Base-by-base conservation (phyloP, 352 stramenopile genomes). In the Paralagenidium karlingii region DNA sequence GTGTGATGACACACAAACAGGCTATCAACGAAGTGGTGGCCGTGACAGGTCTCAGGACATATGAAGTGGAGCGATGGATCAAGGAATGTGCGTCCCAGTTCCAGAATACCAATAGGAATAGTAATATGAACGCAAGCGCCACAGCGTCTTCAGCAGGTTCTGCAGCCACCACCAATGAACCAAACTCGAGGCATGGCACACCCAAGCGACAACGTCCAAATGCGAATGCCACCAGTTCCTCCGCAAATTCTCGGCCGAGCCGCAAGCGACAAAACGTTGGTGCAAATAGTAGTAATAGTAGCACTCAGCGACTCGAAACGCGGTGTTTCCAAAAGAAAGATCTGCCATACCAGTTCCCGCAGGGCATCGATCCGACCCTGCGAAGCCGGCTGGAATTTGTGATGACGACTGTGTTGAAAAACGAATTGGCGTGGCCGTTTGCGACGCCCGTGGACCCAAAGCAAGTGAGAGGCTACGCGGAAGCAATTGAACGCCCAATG, bases 1-100 rank as follows among this genome's bases (percentile, higher is more conserved):
- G n/a, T n/a, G n/a, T n/a, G n/a, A n/a, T n/a, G n/a, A n/a, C n/a
- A n/a, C n/a, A n/a, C n/a, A n/a, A n/a, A n/a, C 38, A 70, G 59
- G 52, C 59, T 10, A 68, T 73, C 20, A 48, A 53, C 4, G 61
- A 85, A 37, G 33, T 85, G 11, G 47, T 56, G 6, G 70, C 64
- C 5, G 60, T 85, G 36, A 77, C 74, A 2, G 78, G 61, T 8
- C 47, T 88, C 2, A 64, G 50, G 3, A 66, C 81, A 12, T 46
- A 63, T 6, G 52, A 85, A 16, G 51, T 85, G 8, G 70, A 88
- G 33, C 56, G 78, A 34, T 88, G 74, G 74, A 59, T 85, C 41
- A 60, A 69, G 45, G 36, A 54, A 10, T 63, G 51, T 16, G 40
- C 45, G 3, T 34, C 48, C 1, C 47, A 69, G n/a, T 39, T 43